Evolutionary conservation across 176 grass and related monocot species (phyloP).

Genomic region (Oryza meyeriana): DNA sequence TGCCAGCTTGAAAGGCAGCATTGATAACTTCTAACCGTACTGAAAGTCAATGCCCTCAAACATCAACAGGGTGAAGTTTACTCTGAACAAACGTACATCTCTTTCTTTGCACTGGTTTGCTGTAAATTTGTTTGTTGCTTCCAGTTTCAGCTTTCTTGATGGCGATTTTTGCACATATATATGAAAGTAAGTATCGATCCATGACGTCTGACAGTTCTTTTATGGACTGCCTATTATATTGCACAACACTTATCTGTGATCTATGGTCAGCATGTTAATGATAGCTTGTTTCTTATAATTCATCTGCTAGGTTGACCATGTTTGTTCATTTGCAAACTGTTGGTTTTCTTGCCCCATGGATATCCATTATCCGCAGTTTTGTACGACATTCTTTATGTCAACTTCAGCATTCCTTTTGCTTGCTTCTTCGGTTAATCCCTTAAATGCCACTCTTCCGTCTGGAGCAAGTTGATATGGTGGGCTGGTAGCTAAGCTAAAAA

Average conservation of each 20-base stretch:
- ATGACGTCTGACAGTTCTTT: not conserved
- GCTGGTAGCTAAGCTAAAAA: not conserved
- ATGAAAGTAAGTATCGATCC: not conserved
- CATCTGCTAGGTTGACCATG: not conserved
- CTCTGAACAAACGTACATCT: not conserved
- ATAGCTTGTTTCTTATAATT: not conserved
- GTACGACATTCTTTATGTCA: not conserved
- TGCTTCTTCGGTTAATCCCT: not conserved
- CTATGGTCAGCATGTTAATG: not conserved
- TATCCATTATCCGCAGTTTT: not conserved
- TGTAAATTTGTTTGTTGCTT: not conserved
- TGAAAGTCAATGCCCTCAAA: conserved; percentile 22
- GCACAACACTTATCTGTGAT: not conserved
- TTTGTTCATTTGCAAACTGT: not conserved
- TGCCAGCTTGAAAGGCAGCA: conserved; percentile 18
- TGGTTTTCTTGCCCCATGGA: not conserved
- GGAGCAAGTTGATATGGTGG: not conserved
- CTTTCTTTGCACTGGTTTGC: conserved; percentile 21
- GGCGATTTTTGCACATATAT: not conserved
- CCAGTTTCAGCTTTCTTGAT: not conserved
- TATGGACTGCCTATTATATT: not conserved
- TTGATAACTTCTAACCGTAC: not conserved
- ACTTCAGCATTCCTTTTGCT: not conserved
- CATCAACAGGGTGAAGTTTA: not conserved
- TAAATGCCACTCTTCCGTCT: not conserved